Evolutionary conservation across 2,329 filamentous ascomycete genomes (phyloP), one percentile per base, ranked within the genome.

Genomic region (Trichoderma harzianum): DNA sequence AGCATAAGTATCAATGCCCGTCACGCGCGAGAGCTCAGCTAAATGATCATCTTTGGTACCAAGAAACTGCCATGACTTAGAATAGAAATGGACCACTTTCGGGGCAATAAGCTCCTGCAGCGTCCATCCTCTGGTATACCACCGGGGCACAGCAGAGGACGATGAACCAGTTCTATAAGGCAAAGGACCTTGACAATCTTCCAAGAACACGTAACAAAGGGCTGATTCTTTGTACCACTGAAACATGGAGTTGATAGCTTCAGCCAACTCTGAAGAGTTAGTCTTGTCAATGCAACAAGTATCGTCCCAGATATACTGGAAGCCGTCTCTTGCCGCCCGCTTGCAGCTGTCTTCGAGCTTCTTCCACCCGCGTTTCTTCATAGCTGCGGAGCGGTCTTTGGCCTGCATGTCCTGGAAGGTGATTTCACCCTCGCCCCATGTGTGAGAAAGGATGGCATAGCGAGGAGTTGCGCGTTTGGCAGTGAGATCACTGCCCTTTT

Each of bases 91-190:
- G 18, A 69, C 18, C 0, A 18, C 24, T 7, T 58, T 30, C 0
- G 66, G 66, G 0, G 66, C 66, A 61, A 69, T 58, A 0, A 69
- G 53, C 64, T 93, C 89, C 77, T 91, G 91, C 73, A 91, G 81
- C 0, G 90, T 92, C 75, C 89, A 87, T 18, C 79, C 79, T 88
- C 85, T 73, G 1, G 70, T 77, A 58, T 78, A 80, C 78, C 30
- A 69, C 60, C 60, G 74, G 62, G 47, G 57, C 7, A 60, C 0
- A 26, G 66, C 28, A 24, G 47, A 26, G 0, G 61, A 63, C 1
- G 21, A 30, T 2, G 61, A 63, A 5, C 36, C 43, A 0, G 16
- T 47, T 11, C 11, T 24, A 34, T 32, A 66, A 7, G 63, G 43
- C 47, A 28, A 4, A 32, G 47, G 47, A 74, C 78, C 74, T 73